These are phyloP conservation scores for Trapa incisa DNA, from an alignment of 345 rosid genomes.

Conservation along the genomic window DNA sequence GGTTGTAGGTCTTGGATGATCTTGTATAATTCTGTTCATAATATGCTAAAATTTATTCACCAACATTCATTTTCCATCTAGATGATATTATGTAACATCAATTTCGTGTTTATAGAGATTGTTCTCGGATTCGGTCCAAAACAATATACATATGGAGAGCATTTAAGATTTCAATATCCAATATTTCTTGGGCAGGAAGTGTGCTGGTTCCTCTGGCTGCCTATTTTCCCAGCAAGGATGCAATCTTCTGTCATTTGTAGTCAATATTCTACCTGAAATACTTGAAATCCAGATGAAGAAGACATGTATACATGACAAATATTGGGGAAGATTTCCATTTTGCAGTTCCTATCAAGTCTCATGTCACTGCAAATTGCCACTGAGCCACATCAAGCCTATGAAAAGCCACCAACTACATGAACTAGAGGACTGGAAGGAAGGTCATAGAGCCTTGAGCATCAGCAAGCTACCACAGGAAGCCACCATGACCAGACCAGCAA, in stretches of 20 bases:
- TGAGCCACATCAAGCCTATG: too few relatives aligned
- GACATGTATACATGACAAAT: background rate
- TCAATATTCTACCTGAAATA: too few relatives aligned
- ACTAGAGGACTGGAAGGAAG: too few relatives aligned
- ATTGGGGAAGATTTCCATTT: too few relatives aligned
- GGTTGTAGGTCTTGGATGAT: slow-evolving; percentile 17
- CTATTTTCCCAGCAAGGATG: background rate
- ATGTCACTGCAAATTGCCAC: too few relatives aligned
- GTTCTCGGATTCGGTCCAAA: background rate
- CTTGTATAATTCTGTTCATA: background rate
- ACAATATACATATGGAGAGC: background rate
- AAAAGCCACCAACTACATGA: too few relatives aligned
- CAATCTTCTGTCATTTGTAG: background rate
- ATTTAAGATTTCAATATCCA: background rate
- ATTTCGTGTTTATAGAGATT: background rate
- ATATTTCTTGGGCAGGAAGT: background rate
- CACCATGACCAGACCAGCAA: too few relatives aligned
- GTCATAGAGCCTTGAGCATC: too few relatives aligned
- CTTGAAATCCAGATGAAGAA: background rate
- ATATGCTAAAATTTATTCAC: background rate
- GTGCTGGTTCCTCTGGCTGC: background rate
- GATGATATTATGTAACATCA: background rate
- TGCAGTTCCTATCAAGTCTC: too few relatives aligned
- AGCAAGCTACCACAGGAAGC: too few relatives aligned
- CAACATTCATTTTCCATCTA: background rate